Base-by-base conservation (phyloP, 1,284 basidiomycete species). In the Malassezia obtusa region DNA sequence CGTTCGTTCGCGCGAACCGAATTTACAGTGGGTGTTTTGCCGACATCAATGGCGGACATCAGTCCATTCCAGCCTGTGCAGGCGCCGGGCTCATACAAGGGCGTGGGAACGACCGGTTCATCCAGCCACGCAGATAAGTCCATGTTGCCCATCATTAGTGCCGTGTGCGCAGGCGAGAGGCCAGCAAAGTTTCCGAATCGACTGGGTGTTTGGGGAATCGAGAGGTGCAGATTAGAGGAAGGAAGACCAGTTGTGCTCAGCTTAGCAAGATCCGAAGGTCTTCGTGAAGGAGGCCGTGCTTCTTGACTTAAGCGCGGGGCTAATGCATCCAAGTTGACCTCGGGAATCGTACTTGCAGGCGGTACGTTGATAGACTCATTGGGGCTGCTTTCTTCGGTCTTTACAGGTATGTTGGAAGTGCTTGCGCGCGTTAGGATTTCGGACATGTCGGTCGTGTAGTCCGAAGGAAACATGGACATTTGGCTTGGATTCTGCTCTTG, bases 51-150 rank as follows among this genome's bases (percentile, higher is more conserved):
- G 1, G 26, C 37, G 15, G 53, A 36, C 24, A 44, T 31, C 10
- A 56, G 35, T 12, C 53, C 49, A 19, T 28, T 50, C 53, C 53
- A 56, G 0, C 53, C 53, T 1, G 53, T 56, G 40, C 64, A 63
- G 5, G 70, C 63, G 1, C 70, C 70, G 51, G 61, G 61, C 24
- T 65, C 62, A 30, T 71, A 70, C 45, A 71, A 45, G 1, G 70
- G 68, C 10, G 70, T 71, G 4, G 70, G 68, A 3, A 70, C 62
- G 3, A 73, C 64, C 2, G 70, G 67, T 43, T 73, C 70, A 22
- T 64, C 68, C 11, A 73, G 65, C 70, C 70, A 73, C 12, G 64
- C 57, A 0, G 63, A 65, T n/a, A 70, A 58, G 33, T 71, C 67
- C 17, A 65, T 39, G 22, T 31, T 25, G 10, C 43, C 47, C 11